These are phyloP conservation scores for Psilocybe tampanensis DNA, from an alignment of 768 basidiomycete genomes.

Conservation along the genomic window DNA sequence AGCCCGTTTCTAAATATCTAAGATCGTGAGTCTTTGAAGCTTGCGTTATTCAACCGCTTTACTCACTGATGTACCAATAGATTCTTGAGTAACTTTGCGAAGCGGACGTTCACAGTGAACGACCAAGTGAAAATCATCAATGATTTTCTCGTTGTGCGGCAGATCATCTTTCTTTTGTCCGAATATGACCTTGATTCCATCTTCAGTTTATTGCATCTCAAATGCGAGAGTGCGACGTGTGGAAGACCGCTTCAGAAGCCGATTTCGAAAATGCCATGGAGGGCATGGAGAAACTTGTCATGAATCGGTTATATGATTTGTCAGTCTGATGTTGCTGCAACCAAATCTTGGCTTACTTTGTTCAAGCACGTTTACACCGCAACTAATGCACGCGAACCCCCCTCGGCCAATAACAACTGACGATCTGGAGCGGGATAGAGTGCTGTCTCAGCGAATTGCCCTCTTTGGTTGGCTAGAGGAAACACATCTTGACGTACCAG, in stretches of 20 bases:
- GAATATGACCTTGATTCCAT: not conserved
- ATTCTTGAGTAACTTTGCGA: conserved; percentile 91
- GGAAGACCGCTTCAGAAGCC: conserved; percentile 73
- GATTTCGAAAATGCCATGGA: conserved; percentile 98
- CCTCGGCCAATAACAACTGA: conserved; percentile 86
- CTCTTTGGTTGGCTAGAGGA: conserved; percentile 92
- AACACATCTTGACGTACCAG: conserved; percentile 88
- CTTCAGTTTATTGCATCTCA: conserved; percentile 83
- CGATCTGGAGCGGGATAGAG: conserved; percentile 94
- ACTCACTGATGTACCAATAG: conserved; percentile 40
- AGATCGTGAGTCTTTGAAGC: conserved; percentile 72
- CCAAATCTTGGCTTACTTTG: conserved; percentile 11
- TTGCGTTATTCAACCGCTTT: not conserved
- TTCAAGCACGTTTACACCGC: conserved; percentile 89
- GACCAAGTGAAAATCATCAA: conserved; percentile 96
- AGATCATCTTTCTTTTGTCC: conserved; percentile 10
- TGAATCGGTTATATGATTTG: conserved; percentile 98
- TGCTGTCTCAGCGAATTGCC: conserved; percentile 86
- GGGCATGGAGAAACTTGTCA: conserved; percentile 99
- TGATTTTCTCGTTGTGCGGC: conserved; percentile 83
- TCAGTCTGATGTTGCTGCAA: conserved; percentile 38
- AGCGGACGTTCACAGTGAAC: conserved; percentile 86
- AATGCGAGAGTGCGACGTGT: conserved; percentile 85
- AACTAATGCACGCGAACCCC: conserved; percentile 64
- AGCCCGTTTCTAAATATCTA: conserved; percentile 93